These are phyloP conservation scores for Pilasporangium apinafurcum DNA, from an alignment of 352 stramenopile genomes.

Conservation along the genomic window DNA sequence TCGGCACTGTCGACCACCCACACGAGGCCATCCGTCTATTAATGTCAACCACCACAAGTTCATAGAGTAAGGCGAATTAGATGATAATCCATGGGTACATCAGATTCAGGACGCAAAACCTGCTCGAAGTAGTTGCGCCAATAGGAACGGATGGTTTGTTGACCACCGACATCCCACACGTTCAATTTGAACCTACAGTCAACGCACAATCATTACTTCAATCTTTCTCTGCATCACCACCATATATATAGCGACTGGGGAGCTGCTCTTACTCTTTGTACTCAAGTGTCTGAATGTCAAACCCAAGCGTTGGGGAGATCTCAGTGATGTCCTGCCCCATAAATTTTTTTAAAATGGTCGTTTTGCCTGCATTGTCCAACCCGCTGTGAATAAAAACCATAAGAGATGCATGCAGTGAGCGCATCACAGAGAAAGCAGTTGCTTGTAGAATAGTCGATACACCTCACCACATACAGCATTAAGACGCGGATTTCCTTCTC, in stretches of 20 bases:
- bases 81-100: background rate
- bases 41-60: background rate
- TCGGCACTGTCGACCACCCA: conserved; percentile 99
- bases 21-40: conserved; percentile 96
- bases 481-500: conserved; percentile 98
- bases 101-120: too few relatives aligned
- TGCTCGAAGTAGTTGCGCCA: conserved; percentile 99
- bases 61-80: background rate
- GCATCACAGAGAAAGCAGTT: background rate
- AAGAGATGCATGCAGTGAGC: background rate
- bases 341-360: conserved; percentile 97
- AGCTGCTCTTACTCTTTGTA: conserved; percentile 86
- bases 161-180: conserved; percentile 96
- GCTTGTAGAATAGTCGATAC: background rate
- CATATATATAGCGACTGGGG: too few relatives aligned
- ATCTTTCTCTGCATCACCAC: too few relatives aligned
- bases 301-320: conserved; percentile 98
- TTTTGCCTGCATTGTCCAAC: conserved; percentile 99
- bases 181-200: conserved; percentile 63
- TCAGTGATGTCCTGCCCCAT: conserved; percentile 96
- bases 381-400: conserved; percentile 44
- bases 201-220: too few relatives aligned
- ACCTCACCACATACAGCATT: conserved; percentile 85
- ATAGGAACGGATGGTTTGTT: conserved; percentile 97
- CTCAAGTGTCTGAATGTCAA: conserved; percentile 99